phyloP scores from a whole-genome alignment of 2,329 filamentous ascomycete genomes.

The Xylariales sp. region DNA sequence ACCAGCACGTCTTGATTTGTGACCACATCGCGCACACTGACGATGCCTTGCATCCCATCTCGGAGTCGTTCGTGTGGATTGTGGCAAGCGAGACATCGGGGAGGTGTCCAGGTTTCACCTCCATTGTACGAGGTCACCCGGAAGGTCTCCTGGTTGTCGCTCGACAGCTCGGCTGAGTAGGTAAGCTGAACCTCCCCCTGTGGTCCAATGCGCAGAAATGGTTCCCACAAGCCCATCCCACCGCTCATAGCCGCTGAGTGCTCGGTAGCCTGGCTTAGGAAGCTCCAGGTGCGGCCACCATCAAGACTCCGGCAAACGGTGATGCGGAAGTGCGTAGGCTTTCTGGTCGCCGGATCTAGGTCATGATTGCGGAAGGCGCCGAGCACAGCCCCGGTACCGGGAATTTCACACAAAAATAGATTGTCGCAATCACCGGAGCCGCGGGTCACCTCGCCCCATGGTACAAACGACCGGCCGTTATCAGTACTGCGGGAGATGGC shows the following conservation, averaged over 20 bases:
- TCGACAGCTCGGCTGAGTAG: constrained; percentile 41
- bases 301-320: constrained; percentile 43
- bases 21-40: constrained; percentile 15
- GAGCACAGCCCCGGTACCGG: constrained; percentile 27
- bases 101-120: constrained; percentile 37
- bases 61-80: constrained; percentile 27
- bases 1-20: constrained; percentile 30
- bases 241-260: constrained; percentile 32
- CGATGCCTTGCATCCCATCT: constrained; percentile 42
- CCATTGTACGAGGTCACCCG: constrained; percentile 36
- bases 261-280: constrained; percentile 38
- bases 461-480: constrained; percentile 32
- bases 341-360: constrained; percentile 23
- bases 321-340: constrained; percentile 39
- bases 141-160: constrained; percentile 44
- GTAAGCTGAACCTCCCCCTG: constrained; percentile 35
- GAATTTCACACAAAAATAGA: constrained; percentile 37
- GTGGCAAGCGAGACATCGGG: constrained; percentile 34
- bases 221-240: constrained; percentile 45
- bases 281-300: constrained; percentile 37
- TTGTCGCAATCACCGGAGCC: constrained; percentile 41
- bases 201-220: constrained; percentile 38
- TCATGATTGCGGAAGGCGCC: constrained; percentile 46
- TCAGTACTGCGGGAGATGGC: constrained; percentile 39
- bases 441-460: constrained; percentile 37